Base-by-base conservation (phyloP, 805 yeast genomes). In the Babjeviella inositovora region DNA sequence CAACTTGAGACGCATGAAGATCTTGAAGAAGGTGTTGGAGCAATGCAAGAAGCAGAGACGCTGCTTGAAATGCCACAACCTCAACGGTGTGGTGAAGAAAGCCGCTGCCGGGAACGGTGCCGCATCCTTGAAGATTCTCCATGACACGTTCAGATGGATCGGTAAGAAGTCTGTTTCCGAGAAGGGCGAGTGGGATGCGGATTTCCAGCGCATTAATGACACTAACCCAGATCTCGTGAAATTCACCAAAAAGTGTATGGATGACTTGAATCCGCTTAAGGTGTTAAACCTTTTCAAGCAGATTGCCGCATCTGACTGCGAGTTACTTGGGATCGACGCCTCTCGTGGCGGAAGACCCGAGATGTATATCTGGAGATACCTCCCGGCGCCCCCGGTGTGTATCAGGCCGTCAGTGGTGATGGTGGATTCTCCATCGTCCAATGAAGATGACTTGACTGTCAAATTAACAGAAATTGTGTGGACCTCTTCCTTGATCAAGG, bases 351-450 rank as follows among this genome's bases (percentile, higher is more conserved):
- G 96, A 22, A 63, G 96, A 34, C 98, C 97, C 5, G 97, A 87
- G 50, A 81, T 77, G 62, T 90, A 85, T 45, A 69, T 90, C 18
- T 90, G 98, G 99, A 68, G 93, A 41, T 90, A 85, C 43, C 62
- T 90, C 25, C 98, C 98, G 0, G 97, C 97, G 0, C 98, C 99
- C 1, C 99, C 99, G 0, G 96, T 92, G 11, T 90, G 98, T 60
- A 90, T 90, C 26, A 69, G 99, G 34, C 99, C 99, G 3, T 85
- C 97, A 4, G 97, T 90, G 15, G 60, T 72, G 56, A 82, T 81
- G 85, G 84, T 80, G 43, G 92, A 79, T 34, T 65, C 74, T 5
- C 70, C 77, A 13, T 90, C 93, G 15, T 75, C 92, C 11, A 90
- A 90, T 49, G 99, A 90, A 53, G 99, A 90, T 50, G 99, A 92